Evolutionary conservation across 192 early-diverging fungal genomes (phyloP), one percentile per base, ranked within the genome.

Genomic region (Umbelopsis isabellina): DNA sequence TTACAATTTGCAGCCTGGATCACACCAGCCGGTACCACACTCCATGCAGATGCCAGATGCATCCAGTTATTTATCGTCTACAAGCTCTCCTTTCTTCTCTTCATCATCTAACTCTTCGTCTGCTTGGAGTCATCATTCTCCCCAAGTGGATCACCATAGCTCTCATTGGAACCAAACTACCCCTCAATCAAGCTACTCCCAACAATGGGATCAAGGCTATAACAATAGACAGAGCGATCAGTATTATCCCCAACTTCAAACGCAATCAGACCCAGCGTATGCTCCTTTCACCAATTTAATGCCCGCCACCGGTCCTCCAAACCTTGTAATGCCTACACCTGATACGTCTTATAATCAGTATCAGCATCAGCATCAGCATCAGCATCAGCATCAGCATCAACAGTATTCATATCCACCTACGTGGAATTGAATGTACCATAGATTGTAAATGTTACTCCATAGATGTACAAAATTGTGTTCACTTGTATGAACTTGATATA

Each of bases 241-340:
- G 8, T 35, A 61, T n/a, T 61, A 61, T 35, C 55, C 55, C 1
- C 27, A 61, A 13, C 30, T 61, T 0, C 25, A 35, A 33, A 12
- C 55, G 2, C 25, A 61, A 33, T 61, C 55, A 18, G 55, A 61
- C 16, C 30, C 55, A 37, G 30, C 55, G 16, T 61, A 61, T 61
- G 55, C 55, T 33, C 55, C 55, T 1, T 35, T 61, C 33, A 18
- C 30, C 33, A 35, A 35, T 35, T 30, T 30, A 61, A 61, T 61
- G 55, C 33, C 55, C 27, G 15, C n/a, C 16, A 5, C 55, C 27
- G 1, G 27, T 18, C 18, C 55, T 12, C 55, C 55, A 35, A 30
- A 15, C 16, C 15, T 27, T 12, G 55, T 15, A 1, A 61, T 61
- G 55, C 55, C 55, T 16, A 27, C 55, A 16, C 55, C 55, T 2